Conservation (phyloP, 306 rosid genomes). For the Rosa multiflora region DNA sequence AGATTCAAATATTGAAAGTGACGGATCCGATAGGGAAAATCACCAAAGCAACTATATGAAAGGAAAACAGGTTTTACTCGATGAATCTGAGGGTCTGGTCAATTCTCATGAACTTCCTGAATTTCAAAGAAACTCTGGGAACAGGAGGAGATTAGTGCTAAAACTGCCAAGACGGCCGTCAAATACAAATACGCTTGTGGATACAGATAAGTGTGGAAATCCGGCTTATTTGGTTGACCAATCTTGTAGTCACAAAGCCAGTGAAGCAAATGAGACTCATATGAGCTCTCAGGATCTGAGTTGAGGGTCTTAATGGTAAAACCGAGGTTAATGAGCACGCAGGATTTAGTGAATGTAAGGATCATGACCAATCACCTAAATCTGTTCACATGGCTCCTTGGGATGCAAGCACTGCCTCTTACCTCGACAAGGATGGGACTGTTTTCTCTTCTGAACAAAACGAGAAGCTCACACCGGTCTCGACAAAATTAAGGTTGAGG, state of each 20-base stretch:
- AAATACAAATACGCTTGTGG: constrained; percentile 47
- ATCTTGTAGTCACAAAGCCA: constrained; percentile 54
- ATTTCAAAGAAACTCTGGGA: constrained; percentile 41
- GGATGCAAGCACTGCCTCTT: constrained; percentile 34
- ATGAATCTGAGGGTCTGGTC: constrained; percentile 44
- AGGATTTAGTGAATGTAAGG: constrained; percentile 37
- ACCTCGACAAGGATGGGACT: constrained; percentile 27
- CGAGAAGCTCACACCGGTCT: constrained; percentile 38
- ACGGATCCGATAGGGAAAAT: constrained; percentile 62
- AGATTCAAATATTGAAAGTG: constrained; percentile 74
- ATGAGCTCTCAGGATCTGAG: constrained; percentile 34
- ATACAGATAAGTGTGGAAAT: constrained; percentile 33
- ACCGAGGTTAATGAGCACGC: constrained; percentile 37
- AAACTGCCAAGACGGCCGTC: constrained; percentile 65
- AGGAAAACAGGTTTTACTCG: constrained; percentile 65
- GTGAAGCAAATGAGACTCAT: constrained; percentile 33
- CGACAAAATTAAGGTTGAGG: constrained; percentile 64
- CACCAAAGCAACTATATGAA: constrained; percentile 50
- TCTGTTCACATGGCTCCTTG: constrained; percentile 39
- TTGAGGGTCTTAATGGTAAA: constrained; percentile 37
- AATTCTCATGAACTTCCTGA: constrained; percentile 46
- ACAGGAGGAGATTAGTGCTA: constrained; percentile 65
- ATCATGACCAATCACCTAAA: constrained; percentile 43
- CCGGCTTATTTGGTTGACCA: constrained; percentile 58
- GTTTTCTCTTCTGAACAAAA: constrained; percentile 45